phyloP scores from a whole-genome alignment of 768 basidiomycete species.

The Rhodocollybia butyracea region DNA sequence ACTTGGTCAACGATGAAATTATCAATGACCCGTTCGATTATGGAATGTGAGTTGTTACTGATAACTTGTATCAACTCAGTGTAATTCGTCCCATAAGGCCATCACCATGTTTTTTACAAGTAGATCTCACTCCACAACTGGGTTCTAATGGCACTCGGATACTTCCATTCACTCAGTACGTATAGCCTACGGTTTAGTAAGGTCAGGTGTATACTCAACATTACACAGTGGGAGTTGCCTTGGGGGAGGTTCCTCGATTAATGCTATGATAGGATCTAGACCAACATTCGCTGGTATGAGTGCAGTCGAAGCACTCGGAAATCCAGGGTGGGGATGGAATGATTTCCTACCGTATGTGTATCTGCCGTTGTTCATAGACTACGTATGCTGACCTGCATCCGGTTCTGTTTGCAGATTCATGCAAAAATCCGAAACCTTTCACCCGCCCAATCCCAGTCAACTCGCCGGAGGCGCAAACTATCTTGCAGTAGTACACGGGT shows the following conservation, averaged over 20 bases:
- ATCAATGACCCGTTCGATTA: not conserved
- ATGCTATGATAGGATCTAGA: constrained; percentile 23
- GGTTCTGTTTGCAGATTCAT: constrained; percentile 8
- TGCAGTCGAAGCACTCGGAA: constrained; percentile 16
- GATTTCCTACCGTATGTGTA: constrained; percentile 20
- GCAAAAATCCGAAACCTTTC: constrained; percentile 19
- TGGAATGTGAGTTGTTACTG: constrained; percentile 5
- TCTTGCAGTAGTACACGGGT: constrained; percentile 13
- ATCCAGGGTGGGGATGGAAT: constrained; percentile 29
- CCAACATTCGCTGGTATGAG: constrained; percentile 16
- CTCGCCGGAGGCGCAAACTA: constrained; percentile 14
- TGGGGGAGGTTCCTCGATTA: constrained; percentile 24
- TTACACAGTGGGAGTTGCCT: constrained; percentile 16
- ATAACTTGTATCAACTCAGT: too few species aligned
- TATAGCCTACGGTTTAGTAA: not conserved
- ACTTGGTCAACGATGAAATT: constrained; percentile 12
- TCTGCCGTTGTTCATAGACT: not conserved
- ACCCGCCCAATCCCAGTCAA: constrained; percentile 13
- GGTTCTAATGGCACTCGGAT: constrained; percentile 10
- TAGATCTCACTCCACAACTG: constrained; percentile 11
- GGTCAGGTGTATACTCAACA: too few species aligned
- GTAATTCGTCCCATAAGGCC: too few species aligned
- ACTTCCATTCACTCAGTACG: constrained; percentile 8
- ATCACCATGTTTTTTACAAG: not conserved
- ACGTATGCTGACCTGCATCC: not conserved